A percentile compares a stretch with the other conserved stretches of the same genome.
Conservation (phyloP, 352 stramenopile genomes). For the Globisporangium cederbergense region DNA sequence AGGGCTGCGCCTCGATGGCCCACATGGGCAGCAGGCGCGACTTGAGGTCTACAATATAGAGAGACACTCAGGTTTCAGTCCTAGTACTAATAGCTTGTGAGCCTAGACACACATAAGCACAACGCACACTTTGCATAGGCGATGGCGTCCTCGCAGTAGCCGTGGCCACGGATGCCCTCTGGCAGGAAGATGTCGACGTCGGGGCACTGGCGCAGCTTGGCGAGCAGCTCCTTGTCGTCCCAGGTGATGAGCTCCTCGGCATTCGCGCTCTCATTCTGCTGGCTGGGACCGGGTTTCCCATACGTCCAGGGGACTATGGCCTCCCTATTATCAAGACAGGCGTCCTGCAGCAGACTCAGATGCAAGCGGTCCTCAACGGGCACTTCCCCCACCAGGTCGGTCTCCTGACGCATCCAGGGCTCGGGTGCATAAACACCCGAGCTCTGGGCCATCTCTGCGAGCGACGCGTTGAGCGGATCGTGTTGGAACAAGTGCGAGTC, state of each 20-base stretch:
- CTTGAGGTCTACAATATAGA: not conserved
- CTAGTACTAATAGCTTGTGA: not conserved
- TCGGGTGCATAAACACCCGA: not conserved
- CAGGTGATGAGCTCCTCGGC: constrained; percentile 11
- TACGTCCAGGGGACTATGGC: constrained; percentile 23
- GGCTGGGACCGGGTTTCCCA: constrained; percentile 3
- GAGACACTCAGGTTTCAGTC: too few species aligned
- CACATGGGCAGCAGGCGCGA: constrained; percentile 1
- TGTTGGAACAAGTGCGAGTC: not conserved
- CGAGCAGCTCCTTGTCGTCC: constrained; percentile 17
- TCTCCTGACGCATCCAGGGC: not conserved
- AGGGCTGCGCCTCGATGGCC: constrained; percentile 21
- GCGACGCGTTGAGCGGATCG: not conserved
- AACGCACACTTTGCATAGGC: constrained; percentile 36
- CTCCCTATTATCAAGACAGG: constrained; percentile 18
- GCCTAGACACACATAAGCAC: not conserved
- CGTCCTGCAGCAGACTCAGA: constrained; percentile 24
- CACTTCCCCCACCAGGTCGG: not conserved
- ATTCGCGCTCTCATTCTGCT: not conserved
- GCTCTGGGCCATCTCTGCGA: not conserved
- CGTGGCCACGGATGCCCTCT: constrained; percentile 17
- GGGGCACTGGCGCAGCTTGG: constrained; percentile 12
- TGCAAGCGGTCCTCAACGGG: constrained; percentile 19
- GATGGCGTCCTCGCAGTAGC: constrained; percentile 46
- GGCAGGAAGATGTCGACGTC: constrained; percentile 34